Evolutionary conservation across 331 rosid genomes (phyloP), one percentile per base, ranked within the genome.

Genomic region (Ulmus americana): DNA sequence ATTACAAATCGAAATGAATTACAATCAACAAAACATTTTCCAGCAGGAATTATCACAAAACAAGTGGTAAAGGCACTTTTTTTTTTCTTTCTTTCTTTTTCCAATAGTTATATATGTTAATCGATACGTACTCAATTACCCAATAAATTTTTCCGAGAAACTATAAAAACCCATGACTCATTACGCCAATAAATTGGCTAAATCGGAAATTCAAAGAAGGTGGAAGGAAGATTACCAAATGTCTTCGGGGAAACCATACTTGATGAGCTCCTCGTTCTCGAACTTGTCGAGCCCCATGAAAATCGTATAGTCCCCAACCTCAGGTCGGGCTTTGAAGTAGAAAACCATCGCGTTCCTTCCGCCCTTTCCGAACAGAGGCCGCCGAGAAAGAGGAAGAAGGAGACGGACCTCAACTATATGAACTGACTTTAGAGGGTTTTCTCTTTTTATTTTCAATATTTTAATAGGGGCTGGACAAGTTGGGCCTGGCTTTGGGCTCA

Each of bases 261-360:
- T 94, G 90, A 94, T 94, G 79, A 94, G 99, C 77, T 94, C 99
- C 83, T 94, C 97, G 60, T 94, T 90, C 88, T 94, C 97, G 80
- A 16, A 65, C 80, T 94, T 94, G 82, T 94, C 99, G 57, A 90
- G 99, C 1, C 97, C 99, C 99, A 94, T 94, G 88, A 94, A 90
- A 76, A 94, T 90, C 77, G 92, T 84, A 86, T 59, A 94, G 75
- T 94, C 99, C 46, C 99, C 99, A 5, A 73, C 87, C 77, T 94
- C 99, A 0, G 97, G 86, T 57, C 99, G 97, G 5, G 99, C 95
- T 76, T 94, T 90, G 90, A 94, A 94, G 92, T 90, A 90, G 88
- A 85, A 85, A 40, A 94, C 99, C 99, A 94, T 94, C 63, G 76
- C 54, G 65, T 55, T 74, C 6, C 13, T 35, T 39, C 48, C 48